phyloP scores from a whole-genome alignment of 1,139 yeast species.

The Magnusiomyces ingens region DNA sequence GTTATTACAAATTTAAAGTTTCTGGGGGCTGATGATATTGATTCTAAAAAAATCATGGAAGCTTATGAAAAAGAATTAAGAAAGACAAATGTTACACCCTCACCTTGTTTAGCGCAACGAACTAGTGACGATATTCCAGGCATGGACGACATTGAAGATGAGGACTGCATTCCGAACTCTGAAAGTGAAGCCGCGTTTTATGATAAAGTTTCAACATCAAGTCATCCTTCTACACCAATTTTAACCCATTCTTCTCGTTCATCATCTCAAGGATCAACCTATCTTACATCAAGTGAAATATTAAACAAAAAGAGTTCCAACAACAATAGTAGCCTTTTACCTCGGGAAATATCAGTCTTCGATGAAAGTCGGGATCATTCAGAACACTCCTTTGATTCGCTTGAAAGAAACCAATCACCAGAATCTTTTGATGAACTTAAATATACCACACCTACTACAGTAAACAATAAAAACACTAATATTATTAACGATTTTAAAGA shows the following conservation, averaged over 20 bases:
- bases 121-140: neutral
- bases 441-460: neutral
- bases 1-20: neutral
- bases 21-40: constrained; percentile 2
- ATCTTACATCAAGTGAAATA: too few relatives aligned
- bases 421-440: neutral
- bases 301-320: too few relatives aligned
- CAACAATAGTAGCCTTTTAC: too few relatives aligned
- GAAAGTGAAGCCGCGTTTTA: too few relatives aligned
- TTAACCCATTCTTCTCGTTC: too few relatives aligned
- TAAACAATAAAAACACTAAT: neutral
- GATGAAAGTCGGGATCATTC: too few relatives aligned
- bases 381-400: too few relatives aligned
- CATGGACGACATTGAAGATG: neutral
- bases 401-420: too few relatives aligned
- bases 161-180: neutral
- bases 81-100: neutral
- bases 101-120: neutral
- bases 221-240: too few relatives aligned
- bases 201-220: too few relatives aligned
- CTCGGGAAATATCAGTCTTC: too few relatives aligned
- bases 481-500: neutral
- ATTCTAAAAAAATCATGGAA: neutral
- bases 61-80: neutral
- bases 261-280: too few relatives aligned